Percentiles rank a stretch among this genome's conserved stretches.
Evolutionary conservation across 495 filamentous ascomycete genomes (phyloP).

Genomic region (Filosporella fistucella): DNA sequence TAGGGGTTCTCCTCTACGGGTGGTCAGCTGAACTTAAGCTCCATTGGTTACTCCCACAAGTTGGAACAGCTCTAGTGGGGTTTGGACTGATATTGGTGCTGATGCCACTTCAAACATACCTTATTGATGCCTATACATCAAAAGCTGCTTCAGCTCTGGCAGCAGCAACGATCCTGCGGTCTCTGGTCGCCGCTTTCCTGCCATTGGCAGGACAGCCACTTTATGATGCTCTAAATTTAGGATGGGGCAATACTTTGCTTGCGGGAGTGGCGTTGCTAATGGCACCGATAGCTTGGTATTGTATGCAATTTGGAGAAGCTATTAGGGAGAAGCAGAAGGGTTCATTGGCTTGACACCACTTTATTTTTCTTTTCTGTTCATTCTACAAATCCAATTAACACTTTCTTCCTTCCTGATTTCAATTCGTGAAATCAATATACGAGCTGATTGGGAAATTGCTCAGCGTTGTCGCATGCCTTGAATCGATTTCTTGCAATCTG

Average conservation of each 20-base stretch:
- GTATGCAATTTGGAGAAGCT: slow-evolving; percentile 39
- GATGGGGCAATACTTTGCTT: slow-evolving; percentile 56
- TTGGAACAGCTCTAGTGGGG: slow-evolving; percentile 24
- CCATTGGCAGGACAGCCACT: slow-evolving; percentile 59
- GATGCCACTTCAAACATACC: slow-evolving; percentile 68
- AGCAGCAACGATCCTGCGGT: slow-evolving; percentile 63
- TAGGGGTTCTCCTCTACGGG: slow-evolving; percentile 63
- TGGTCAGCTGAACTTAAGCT: slow-evolving; percentile 53
- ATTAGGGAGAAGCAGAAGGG: slow-evolving; percentile 18
- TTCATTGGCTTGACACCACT: too few species aligned
- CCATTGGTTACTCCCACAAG: slow-evolving; percentile 59
- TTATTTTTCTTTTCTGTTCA: too few species aligned
- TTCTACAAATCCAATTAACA: too few species aligned
- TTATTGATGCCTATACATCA: slow-evolving; percentile 72
- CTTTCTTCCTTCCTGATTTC: too few species aligned
- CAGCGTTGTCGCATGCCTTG: too few species aligned
- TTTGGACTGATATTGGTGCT: slow-evolving; percentile 55
- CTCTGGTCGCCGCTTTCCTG: slow-evolving; percentile 54
- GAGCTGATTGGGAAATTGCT: too few species aligned
- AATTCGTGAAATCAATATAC: too few species aligned
- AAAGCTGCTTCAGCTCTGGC: slow-evolving; percentile 75
- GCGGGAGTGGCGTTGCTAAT: slow-evolving; percentile 59
- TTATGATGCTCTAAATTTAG: slow-evolving; percentile 54
- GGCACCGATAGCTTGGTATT: slow-evolving; percentile 47
- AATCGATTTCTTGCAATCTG: too few species aligned